A percentile compares a stretch with the other conserved stretches of the same genome.
Conservation (phyloP, 805 yeast species). For the Tetrapisispora pingtungensis region DNA sequence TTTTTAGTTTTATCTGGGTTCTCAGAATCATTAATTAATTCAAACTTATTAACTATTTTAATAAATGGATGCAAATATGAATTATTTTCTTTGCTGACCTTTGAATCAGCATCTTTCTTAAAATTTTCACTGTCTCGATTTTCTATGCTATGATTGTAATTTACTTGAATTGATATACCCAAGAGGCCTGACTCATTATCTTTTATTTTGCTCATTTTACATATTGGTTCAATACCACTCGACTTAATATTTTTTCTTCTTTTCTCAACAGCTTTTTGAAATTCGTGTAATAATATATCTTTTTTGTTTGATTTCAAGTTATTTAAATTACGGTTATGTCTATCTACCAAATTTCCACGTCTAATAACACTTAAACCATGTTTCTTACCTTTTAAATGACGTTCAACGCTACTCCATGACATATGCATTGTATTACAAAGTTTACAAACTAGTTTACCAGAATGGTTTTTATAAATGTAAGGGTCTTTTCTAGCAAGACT, state of each 20-base stretch:
- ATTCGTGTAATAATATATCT: slow-evolving; percentile 24
- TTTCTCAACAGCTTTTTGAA: slow-evolving; percentile 14
- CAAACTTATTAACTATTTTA: slow-evolving; percentile 69
- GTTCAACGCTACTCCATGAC: slow-evolving; percentile 67
- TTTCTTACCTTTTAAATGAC: slow-evolving; percentile 77
- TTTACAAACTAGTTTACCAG: slow-evolving; percentile 78
- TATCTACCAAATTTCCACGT: slow-evolving; percentile 35
- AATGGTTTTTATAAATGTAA: slow-evolving; percentile 69
- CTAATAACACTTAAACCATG: slow-evolving; percentile 67
- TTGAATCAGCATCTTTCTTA: background rate
- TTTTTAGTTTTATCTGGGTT: slow-evolving; percentile 10
- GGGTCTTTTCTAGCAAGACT: slow-evolving; percentile 36
- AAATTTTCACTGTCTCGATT: no score
- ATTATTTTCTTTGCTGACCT: background rate
- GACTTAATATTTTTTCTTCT: slow-evolving; percentile 5
- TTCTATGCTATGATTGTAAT: slow-evolving; percentile 40
- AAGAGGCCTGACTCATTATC: slow-evolving; percentile 46
- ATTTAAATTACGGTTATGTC: slow-evolving; percentile 1
- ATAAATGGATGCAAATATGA: slow-evolving; percentile 41
- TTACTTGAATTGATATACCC: slow-evolving; percentile 59
- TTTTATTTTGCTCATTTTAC: slow-evolving; percentile 56
- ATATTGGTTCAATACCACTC: slow-evolving; percentile 42
- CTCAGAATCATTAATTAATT: slow-evolving; percentile 45
- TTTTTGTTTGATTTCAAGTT: slow-evolving; percentile 7
- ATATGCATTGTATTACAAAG: slow-evolving; percentile 77